These are phyloP conservation scores for Epithemia pelagica DNA, from an alignment of 108 stramenopile genomes.

Conservation along the genomic window DNA sequence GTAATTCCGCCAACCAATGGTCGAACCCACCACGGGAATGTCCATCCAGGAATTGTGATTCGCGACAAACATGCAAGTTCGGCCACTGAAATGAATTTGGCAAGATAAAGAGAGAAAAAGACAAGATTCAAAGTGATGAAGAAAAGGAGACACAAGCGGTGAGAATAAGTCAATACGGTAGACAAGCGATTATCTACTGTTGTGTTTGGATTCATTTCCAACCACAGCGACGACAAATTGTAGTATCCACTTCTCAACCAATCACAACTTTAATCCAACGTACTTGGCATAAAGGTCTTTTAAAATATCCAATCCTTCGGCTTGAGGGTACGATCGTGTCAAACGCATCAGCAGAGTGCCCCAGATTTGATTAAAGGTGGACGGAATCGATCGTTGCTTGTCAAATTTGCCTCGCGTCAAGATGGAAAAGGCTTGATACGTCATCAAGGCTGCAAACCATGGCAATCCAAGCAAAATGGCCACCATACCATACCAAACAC, in stretches of 20 bases:
- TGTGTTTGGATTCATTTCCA: too few relatives aligned
- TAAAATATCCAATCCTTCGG: slow-evolving; percentile 49
- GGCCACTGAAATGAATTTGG: slow-evolving; percentile 22
- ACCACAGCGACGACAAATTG: too few relatives aligned
- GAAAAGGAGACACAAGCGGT: too few relatives aligned
- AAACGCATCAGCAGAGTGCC: slow-evolving; percentile 58
- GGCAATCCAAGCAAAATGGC: slow-evolving; percentile 64
- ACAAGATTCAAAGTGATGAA: neutral
- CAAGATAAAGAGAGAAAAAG: neutral
- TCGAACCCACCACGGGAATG: slow-evolving; percentile 76
- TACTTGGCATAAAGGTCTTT: slow-evolving; percentile 53
- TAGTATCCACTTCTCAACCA: too few relatives aligned
- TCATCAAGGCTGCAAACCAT: slow-evolving; percentile 58
- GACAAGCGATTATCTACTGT: too few relatives aligned
- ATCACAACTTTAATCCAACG: slow-evolving; percentile 10
- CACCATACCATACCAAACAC: slow-evolving; percentile 64
- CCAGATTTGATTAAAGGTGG: slow-evolving; percentile 77
- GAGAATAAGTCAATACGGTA: too few relatives aligned
- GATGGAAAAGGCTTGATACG: slow-evolving; percentile 44
- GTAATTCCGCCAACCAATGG: slow-evolving; percentile 89
- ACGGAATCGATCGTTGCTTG: slow-evolving; percentile 45
- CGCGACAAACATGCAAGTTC: slow-evolving; percentile 82
- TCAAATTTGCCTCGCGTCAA: slow-evolving; percentile 57
- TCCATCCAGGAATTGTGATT: slow-evolving; percentile 92
- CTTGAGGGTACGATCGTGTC: slow-evolving; percentile 50